Evolutionary conservation across 2,329 filamentous ascomycete species (phyloP), one percentile per base, ranked within the genome.

Genomic region (Chrysoporthe cubensis): DNA sequence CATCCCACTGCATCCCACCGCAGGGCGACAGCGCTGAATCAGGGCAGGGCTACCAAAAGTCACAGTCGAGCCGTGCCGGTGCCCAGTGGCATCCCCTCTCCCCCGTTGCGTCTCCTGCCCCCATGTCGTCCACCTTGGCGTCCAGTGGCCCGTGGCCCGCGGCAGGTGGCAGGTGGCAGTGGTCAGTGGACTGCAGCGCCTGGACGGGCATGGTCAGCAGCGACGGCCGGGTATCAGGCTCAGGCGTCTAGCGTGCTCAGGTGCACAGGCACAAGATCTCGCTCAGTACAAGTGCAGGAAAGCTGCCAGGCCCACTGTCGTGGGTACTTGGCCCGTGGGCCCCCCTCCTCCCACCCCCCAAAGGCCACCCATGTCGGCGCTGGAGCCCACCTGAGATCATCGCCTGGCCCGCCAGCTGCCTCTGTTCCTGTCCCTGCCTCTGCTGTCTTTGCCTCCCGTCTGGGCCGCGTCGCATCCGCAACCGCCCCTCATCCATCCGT

Each of bases 381-480:
- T 52, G 50, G 50, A 54, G 50, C 32, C 50, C 50, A 54, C 50
- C 50, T 54, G 50, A 54, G 37, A 40, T 40, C 37, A 40, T 40
- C 37, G 37, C 37, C 37, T 40, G 37, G 37, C 37, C 37, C 37
- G 37, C 37, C 37, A 9, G 5, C 48, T 16, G 14, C 18, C 44
- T 46, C 44, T 18, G 5, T 52, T 11, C 48, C 21, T 52, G 11
- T 32, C 26, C 26, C 44, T 48, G 16, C 16, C 44, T 46, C 34
- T 57, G 26, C 26, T 57, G 54, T 40, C 54, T 18, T 46, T 46
- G 13, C 13, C 44, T 46, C 44, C 44, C 44, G 13, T 13, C 44
- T 40, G 37, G 37, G 37, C 37, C 44, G 44, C 16, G 54, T 57
- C 34, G 54, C 54, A 57, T 57, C 54, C 54, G 54, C 54, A 40